These are phyloP conservation scores for Plantago ovata DNA, from an alignment of 257 asterid genomes.

Conservation along the genomic window DNA sequence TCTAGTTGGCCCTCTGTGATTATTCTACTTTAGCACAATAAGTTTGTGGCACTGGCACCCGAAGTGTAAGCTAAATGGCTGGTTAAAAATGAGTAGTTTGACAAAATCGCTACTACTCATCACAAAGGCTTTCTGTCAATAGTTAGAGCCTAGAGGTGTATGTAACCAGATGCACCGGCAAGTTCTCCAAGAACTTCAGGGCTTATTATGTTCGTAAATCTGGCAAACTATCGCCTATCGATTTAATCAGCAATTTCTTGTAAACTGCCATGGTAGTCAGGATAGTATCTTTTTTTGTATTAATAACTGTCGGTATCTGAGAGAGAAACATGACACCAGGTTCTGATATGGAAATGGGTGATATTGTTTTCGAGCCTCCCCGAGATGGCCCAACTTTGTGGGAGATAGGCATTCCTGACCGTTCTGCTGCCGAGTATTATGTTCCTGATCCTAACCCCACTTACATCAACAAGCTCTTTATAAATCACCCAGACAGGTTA, in stretches of 20 bases:
- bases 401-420: conserved; percentile 94
- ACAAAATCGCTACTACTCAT: too few species aligned
- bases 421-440: conserved; percentile 73
- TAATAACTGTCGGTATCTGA: not conserved
- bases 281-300: not conserved
- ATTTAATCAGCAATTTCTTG: too few species aligned
- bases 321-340: conserved; percentile 33
- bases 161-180: too few species aligned
- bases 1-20: not conserved
- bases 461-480: conserved; percentile 50
- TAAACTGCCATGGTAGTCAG: too few species aligned
- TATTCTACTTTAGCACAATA: not conserved
- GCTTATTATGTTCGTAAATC: too few species aligned
- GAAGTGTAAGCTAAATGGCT: too few species aligned
- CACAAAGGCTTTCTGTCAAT: too few species aligned
- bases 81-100: too few species aligned
- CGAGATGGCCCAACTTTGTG: conserved; percentile 83
- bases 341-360: conserved; percentile 41
- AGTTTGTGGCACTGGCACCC: too few species aligned
- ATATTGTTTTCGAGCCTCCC: conserved; percentile 53
- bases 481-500: conserved; percentile 68
- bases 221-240: too few species aligned
- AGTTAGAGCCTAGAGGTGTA: too few species aligned
- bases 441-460: conserved; percentile 79
- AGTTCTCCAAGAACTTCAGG: too few species aligned